Base-by-base conservation (phyloP, 176 grass and related monocot species). In the Cenchrus americanus region DNA sequence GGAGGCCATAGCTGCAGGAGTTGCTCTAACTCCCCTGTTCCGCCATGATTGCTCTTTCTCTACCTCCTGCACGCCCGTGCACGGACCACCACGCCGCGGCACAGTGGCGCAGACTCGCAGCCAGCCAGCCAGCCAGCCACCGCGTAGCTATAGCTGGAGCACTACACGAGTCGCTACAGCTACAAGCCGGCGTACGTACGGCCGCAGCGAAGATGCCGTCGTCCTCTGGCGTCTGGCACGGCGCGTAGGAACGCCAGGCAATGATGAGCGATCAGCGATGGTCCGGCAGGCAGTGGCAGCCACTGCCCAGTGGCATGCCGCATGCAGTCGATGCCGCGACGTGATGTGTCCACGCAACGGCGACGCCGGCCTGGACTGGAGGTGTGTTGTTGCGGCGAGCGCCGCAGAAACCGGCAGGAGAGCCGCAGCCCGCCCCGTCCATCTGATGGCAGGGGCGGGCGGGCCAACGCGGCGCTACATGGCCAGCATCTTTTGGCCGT, bases 401-500 rank as follows among this genome's bases (percentile, higher is more conserved):
- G 43, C 44, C 46, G 41, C 76, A 70, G 52, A 81, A 23, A 27
- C 34, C 24, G 3, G 32, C 64, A 69, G 62, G 21, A 24, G 14
- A 37, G 44, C 58, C 27, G 75, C 53, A 12, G 9, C 44, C 3
- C 68, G 1, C 4, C 19, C 19, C n/a, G n/a, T 52, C 70, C 17
- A 17, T 15, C 50, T 14, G 34, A 37, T 37, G 9, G 23, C 24
- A 23, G 14, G 70, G 13, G 27, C 27, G 27, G 27, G 27, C 27
- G 27, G 27, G 70, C 23, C 23, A 73, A 18, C 70, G 3, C 11
- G 14, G 14, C 21, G 58, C 58, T 60, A 60, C 54, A 51, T 72
- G 32, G 12, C 51, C 65, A 61, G 41, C 81, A 52, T 64, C 59
- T 83, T 75, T 50, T 75, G 58, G 71, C 70, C 71, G 85, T 79